A percentile compares a stretch with the other conserved stretches of the same genome.
Conservation (phyloP, 371 early-diverging fungal genomes). For the Fennellomyces sp. region DNA sequence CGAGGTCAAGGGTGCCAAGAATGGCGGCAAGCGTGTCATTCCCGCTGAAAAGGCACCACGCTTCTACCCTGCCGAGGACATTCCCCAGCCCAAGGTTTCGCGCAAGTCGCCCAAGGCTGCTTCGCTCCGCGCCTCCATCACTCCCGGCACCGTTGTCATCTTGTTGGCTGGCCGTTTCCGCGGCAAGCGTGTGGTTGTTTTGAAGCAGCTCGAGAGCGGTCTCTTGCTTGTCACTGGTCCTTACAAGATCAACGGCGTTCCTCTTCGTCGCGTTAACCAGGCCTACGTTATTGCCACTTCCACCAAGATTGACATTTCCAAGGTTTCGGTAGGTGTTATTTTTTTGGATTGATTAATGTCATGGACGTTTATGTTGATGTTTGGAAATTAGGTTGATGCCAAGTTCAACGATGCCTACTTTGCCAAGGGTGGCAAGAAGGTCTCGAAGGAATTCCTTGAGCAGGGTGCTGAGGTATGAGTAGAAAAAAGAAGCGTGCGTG, state of each 20-base stretch:
- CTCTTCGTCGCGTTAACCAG: conserved; percentile 96
- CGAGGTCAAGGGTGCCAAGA: conserved; percentile 77
- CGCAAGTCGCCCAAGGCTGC: conserved; percentile 80
- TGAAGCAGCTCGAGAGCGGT: conserved; percentile 93
- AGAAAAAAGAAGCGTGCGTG: neutral
- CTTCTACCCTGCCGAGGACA: conserved; percentile 88
- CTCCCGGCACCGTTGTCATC: conserved; percentile 96
- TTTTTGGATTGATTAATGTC: neutral
- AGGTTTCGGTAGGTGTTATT: conserved; percentile 55
- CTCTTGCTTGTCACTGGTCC: conserved; percentile 97
- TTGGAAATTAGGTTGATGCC: conserved; percentile 54
- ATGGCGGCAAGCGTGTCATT: conserved; percentile 76
- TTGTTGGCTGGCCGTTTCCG: conserved; percentile 95
- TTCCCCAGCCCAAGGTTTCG: conserved; percentile 69
- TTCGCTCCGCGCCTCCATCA: conserved; percentile 86
- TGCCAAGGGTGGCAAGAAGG: conserved; percentile 74
- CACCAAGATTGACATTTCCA: conserved; percentile 91
- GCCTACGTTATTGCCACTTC: conserved; percentile 98
- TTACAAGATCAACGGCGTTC: conserved; percentile 97
- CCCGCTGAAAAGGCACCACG: conserved; percentile 72
- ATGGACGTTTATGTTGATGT: neutral
- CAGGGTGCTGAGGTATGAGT: conserved; percentile 60
- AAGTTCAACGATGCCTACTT: conserved; percentile 95
- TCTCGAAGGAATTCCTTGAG: conserved; percentile 89
- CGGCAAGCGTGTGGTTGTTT: conserved; percentile 98